Percentiles rank a stretch among this genome's conserved stretches.
Evolutionary conservation across 2,329 filamentous ascomycete genomes (phyloP).

Genomic region (Epichloe bromicola): DNA sequence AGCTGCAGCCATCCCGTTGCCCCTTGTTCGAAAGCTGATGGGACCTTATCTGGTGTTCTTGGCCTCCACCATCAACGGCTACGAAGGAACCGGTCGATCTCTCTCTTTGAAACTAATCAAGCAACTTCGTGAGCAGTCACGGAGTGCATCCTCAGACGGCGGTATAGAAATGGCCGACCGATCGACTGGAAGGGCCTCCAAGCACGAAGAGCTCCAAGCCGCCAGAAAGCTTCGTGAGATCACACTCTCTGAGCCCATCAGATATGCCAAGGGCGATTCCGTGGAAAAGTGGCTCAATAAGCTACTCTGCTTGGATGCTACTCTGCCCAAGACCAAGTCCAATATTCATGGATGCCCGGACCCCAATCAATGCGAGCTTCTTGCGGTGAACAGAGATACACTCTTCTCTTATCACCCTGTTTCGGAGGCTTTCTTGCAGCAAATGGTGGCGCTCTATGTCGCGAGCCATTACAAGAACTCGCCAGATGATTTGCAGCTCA

Average conservation of each 20-base stretch:
- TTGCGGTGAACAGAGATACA: constrained; percentile 92
- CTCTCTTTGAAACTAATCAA: constrained; percentile 94
- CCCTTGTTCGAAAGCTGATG: constrained; percentile 85
- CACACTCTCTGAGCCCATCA: constrained; percentile 83
- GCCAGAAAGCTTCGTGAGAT: constrained; percentile 80
- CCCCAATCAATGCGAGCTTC: constrained; percentile 78
- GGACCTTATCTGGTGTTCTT: constrained; percentile 97
- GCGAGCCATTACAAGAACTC: constrained; percentile 98
- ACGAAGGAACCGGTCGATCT: constrained; percentile 91
- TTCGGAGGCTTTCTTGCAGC: constrained; percentile 91
- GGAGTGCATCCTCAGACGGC: constrained; percentile 41
- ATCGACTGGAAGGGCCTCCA: constrained; percentile 59
- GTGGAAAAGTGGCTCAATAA: constrained; percentile 97
- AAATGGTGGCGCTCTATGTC: constrained; percentile 96
- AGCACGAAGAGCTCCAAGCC: constrained; percentile 48
- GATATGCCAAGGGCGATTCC: constrained; percentile 79
- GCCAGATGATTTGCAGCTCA: constrained; percentile 93
- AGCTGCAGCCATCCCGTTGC: constrained; percentile 88
- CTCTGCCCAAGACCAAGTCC: constrained; percentile 64
- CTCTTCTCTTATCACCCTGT: constrained; percentile 97
- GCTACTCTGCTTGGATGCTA: constrained; percentile 85
- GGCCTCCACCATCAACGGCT: constrained; percentile 98
- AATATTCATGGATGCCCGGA: constrained; percentile 73
- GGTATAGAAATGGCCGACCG: constrained; percentile 63
- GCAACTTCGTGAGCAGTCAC: constrained; percentile 86